Percentiles rank a stretch among this genome's conserved stretches.
phyloP scores from a whole-genome alignment of 495 filamentous ascomycete species.

The Aspergillus bridgeri region DNA sequence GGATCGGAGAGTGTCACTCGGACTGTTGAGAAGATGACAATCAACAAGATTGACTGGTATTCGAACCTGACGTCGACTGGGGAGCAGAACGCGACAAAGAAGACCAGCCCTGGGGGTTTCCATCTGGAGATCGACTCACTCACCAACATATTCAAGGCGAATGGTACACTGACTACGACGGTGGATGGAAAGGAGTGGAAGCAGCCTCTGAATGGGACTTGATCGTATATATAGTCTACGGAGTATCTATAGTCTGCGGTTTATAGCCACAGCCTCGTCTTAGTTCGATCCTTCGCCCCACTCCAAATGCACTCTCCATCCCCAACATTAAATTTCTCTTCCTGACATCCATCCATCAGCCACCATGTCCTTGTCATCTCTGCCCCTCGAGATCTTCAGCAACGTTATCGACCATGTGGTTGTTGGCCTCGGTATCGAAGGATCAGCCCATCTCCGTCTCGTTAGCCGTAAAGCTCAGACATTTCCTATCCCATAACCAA shows the following conservation, averaged over 20 bases:
- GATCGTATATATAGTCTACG: too few species aligned
- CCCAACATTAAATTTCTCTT: background rate
- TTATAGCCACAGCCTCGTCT: background rate
- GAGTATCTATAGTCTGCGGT: too few species aligned
- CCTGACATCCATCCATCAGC: background rate
- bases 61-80: constrained; percentile 19
- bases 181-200: constrained; percentile 18
- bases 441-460: background rate
- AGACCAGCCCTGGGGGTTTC: constrained; percentile 20
- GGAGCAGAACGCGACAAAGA: constrained; percentile 12
- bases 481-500: background rate
- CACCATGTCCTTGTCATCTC: background rate
- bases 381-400: background rate
- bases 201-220: constrained; percentile 23
- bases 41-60: constrained; percentile 18
- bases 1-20: constrained; percentile 15
- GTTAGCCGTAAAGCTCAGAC: background rate
- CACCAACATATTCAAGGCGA: constrained; percentile 22
- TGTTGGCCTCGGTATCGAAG: background rate
- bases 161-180: constrained; percentile 23
- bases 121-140: constrained; percentile 18
- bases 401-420: background rate
- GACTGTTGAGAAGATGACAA: background rate
- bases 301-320: background rate
- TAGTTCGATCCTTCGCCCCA: background rate